phyloP scores from a whole-genome alignment of 2,329 filamentous ascomycete genomes.

The Exophiala sideris region DNA sequence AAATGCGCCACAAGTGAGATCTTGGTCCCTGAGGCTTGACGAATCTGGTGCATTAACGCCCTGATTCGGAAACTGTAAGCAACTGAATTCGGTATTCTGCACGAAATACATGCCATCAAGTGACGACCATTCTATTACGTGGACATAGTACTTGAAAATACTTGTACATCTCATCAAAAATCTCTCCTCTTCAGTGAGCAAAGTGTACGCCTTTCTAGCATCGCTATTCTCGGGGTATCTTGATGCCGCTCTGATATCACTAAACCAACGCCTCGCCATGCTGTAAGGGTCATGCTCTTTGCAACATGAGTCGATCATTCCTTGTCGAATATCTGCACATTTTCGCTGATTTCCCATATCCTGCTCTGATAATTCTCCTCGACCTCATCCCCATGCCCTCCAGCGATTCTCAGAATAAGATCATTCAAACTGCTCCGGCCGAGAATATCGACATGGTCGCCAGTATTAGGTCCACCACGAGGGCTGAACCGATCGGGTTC shows the following conservation, averaged over 20 bases:
- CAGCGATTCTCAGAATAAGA: constrained; percentile 78
- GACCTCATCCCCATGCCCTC: constrained; percentile 77
- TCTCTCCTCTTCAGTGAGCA: no score
- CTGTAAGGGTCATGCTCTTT: not conserved
- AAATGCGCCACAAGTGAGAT: not conserved
- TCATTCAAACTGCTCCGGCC: constrained; percentile 88
- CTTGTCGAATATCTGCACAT: constrained; percentile 77
- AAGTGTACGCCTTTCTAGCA: no score
- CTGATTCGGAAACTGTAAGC: no score
- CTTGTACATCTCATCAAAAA: no score
- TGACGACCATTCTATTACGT: no score
- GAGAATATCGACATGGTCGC: constrained; percentile 95
- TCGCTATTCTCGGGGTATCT: not conserved
- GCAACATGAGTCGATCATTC: constrained; percentile 28
- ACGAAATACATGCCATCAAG: no score
- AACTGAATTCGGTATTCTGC: no score
- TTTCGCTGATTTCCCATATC: constrained; percentile 77
- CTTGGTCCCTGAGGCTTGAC: not conserved
- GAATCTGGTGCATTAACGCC: not conserved
- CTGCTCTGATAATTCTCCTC: constrained; percentile 73
- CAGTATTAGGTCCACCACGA: constrained; percentile 66
- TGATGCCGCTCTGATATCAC: not conserved
- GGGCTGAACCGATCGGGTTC: constrained; percentile 91
- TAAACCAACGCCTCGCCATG: constrained; percentile 6
- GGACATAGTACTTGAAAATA: no score